Percentiles rank a stretch among this genome's conserved stretches.
These are phyloP conservation scores for Brassica cretica DNA, from an alignment of 345 rosid species.

Conservation along the genomic window DNA sequence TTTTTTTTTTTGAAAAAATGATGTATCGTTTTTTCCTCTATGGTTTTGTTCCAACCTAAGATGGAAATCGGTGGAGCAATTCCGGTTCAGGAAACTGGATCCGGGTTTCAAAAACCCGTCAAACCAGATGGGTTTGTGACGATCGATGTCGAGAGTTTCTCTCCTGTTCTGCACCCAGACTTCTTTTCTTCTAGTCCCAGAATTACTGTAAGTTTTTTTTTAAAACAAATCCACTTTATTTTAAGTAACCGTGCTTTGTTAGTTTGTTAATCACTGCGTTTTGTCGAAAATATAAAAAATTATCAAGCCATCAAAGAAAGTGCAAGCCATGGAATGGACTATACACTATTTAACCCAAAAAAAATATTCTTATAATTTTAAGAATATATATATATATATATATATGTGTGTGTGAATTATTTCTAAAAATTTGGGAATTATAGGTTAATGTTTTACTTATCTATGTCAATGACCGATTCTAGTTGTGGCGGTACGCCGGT, in stretches of 20 bases:
- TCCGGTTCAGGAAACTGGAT: conserved; percentile 55
- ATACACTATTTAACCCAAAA: too few species aligned
- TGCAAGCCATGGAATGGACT: background rate
- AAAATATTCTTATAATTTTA: background rate
- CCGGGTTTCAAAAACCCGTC: conserved; percentile 43
- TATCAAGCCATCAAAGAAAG: background rate
- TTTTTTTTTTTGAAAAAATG: background rate
- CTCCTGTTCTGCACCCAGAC: conserved; percentile 45
- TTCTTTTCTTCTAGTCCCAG: conserved; percentile 25
- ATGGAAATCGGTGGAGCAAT: conserved; percentile 34
- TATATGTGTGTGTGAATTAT: too few species aligned
- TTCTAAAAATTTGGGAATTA: background rate
- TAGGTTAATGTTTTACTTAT: too few species aligned
- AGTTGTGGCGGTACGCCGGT: background rate
- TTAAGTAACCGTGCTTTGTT: background rate
- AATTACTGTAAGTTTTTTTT: conserved; percentile 34
- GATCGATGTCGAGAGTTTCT: conserved; percentile 67
- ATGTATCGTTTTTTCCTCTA: background rate
- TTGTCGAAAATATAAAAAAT: background rate
- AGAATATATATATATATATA: too few species aligned
- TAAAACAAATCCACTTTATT: background rate
- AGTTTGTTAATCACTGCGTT: background rate
- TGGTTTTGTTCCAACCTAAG: background rate
- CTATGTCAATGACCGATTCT: background rate
- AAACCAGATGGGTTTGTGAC: conserved; percentile 66